These are phyloP conservation scores for Senecio squalidus DNA, from an alignment of 140 eudicot species.

Conservation along the genomic window DNA sequence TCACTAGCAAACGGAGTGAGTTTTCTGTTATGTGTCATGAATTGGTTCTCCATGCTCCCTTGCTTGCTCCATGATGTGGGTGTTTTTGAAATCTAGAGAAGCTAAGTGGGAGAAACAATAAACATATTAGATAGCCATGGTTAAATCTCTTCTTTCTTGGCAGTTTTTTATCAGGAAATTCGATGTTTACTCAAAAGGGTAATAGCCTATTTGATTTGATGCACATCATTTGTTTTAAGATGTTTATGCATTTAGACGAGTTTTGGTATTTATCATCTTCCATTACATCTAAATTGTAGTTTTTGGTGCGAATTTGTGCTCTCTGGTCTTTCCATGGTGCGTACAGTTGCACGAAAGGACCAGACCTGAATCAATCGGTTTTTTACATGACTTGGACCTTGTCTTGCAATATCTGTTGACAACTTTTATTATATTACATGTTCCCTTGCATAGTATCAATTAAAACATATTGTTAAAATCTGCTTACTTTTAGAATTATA, in stretches of 20 bases:
- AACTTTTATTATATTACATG: no score
- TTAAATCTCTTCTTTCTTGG: neutral
- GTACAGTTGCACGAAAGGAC: neutral
- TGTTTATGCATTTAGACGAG: neutral
- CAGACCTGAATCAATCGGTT: neutral
- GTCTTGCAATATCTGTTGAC: neutral
- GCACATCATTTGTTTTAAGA: constrained; percentile 16
- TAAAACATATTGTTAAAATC: no score
- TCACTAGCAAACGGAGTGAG: neutral
- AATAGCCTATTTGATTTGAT: constrained; percentile 24
- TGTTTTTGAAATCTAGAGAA: constrained; percentile 9
- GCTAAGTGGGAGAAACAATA: constrained; percentile 7
- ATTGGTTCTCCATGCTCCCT: neutral
- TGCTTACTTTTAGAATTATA: no score
- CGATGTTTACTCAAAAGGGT: constrained; percentile 8
- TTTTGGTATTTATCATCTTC: constrained; percentile 7
- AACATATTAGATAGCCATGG: neutral
- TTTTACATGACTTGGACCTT: neutral
- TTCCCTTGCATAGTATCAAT: no score
- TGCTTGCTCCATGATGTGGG: constrained; percentile 13
- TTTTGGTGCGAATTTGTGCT: neutral
- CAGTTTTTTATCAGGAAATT: constrained; percentile 8
- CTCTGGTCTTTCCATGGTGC: neutral
- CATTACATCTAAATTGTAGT: neutral
- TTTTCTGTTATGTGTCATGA: neutral